Base-by-base conservation (phyloP, 306 rosid species). In the Spatholobus suberectus region DNA sequence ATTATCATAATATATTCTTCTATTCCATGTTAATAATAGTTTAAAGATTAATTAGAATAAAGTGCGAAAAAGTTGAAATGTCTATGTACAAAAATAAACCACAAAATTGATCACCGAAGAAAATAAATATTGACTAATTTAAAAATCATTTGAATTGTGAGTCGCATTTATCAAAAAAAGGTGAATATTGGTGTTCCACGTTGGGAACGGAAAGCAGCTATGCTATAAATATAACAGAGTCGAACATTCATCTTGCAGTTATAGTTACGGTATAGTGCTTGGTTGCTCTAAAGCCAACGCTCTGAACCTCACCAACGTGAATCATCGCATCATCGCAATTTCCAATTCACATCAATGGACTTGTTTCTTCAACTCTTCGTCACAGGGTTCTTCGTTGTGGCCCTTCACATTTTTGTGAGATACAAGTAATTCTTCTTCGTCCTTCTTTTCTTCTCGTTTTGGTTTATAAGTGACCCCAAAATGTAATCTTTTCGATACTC, bases 331-430 rank as follows among this genome's bases (percentile, higher is more conserved):
- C n/a, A n/a, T n/a, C n/a, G n/a, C n/a, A n/a, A n/a, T n/a, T n/a
- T 51, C 51, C 32, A 4, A 18, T 26, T 32, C 26, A n/a, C n/a
- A n/a, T 21, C 23, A 34, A 77, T 85, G 88, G 80, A 85, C n/a
- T 47, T 66, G 4, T 27, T 51, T 29, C 23, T 15, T 34, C 97
- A 86, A 70, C 90, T 87, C 1, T 80, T 72, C 17, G 3, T 96
- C 69, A 79, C 94, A 1, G 98, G 99, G 35, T 88, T 93, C 81
- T 1, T 84, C 57, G 94, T 93, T 37, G 89, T 96, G 97, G 77
- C 88, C 9, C 83, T 91, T 49, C 98, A 93, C 78, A 69, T 92
- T 55, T 85, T 90, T 2, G 78, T 89, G 0, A 93, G 90, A 26
- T 91, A 44, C 87, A 89, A 98, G 99, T 89, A 18, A 4, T 4